Conservation (phyloP, 2,329 filamentous ascomycete species). For the Pseudocercospora cruenta region DNA sequence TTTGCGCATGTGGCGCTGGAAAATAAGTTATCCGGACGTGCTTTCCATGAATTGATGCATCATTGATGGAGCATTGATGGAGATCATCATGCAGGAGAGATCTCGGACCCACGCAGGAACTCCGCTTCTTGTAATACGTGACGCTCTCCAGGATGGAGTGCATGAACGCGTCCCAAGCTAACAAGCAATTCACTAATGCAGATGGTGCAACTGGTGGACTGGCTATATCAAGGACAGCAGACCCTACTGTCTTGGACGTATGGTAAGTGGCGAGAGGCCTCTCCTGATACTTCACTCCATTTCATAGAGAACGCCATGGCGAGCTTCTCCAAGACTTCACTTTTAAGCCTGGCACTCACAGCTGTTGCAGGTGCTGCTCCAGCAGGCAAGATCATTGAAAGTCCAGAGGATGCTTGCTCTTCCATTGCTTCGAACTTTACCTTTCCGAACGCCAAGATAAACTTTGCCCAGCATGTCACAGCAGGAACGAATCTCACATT, state of each 20-base stretch:
- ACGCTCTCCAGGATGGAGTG: conserved; percentile 2
- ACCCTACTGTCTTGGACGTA: neutral
- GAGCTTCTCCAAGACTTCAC: neutral
- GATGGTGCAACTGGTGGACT: neutral
- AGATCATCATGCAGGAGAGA: no score
- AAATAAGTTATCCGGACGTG: neutral
- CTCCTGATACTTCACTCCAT: neutral
- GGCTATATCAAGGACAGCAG: conserved; percentile 5
- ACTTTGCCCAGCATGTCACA: conserved; percentile 30
- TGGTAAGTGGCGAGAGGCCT: neutral
- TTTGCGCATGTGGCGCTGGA: neutral
- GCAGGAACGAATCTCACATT: conserved; percentile 37
- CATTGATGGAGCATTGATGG: no score
- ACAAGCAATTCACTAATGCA: neutral
- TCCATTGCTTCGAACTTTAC: conserved; percentile 26
- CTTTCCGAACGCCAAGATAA: conserved; percentile 33
- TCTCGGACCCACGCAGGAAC: neutral
- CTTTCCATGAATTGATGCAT: no score
- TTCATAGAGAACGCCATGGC: neutral
- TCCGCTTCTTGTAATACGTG: neutral
- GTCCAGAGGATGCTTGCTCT: conserved; percentile 28
- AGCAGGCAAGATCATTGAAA: conserved; percentile 14
- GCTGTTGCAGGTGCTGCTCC: conserved; percentile 17
- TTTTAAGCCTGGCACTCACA: conserved; percentile 12
- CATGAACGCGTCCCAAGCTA: neutral